Evolutionary conservation across 1,284 basidiomycete genomes (phyloP).

Genomic region (Cryptococcus jaspeensis): DNA sequence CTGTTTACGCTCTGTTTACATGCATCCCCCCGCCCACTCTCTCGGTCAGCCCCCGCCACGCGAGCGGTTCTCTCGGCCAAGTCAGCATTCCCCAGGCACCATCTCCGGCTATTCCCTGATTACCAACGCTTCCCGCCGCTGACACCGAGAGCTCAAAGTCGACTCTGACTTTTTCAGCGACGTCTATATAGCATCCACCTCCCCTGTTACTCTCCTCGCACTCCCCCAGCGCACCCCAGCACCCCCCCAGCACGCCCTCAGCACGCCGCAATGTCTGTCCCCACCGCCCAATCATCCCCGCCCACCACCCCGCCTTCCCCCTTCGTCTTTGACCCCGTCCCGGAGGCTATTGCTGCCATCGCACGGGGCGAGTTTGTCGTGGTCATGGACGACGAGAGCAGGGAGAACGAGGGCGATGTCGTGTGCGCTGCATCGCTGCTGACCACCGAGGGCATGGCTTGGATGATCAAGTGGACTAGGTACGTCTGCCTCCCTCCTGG

Average conservation of each 20-base stretch:
- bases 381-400: constrained; percentile 89
- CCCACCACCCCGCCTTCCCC: constrained; percentile 34
- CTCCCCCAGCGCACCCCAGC: background rate
- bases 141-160: background rate
- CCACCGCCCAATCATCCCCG: constrained; percentile 23
- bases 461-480: constrained; percentile 97
- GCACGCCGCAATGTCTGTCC: constrained; percentile 36
- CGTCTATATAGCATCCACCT: background rate
- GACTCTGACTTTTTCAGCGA: background rate
- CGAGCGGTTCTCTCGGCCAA: too few relatives aligned
- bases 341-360: constrained; percentile 77
- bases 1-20: background rate
- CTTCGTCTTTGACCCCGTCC: constrained; percentile 65
- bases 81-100: too few relatives aligned
- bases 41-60: background rate
- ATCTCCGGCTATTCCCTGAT: background rate
- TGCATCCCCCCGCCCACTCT: background rate
- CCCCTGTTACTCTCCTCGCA: background rate
- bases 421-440: constrained; percentile 78
- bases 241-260: background rate
- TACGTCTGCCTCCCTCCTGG: constrained; percentile 50
- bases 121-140: background rate
- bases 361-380: constrained; percentile 82
- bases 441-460: constrained; percentile 97
- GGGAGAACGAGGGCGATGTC: constrained; percentile 94